phyloP scores from a whole-genome alignment of 805 yeast genomes.

The Lipomyces sp. region DNA sequence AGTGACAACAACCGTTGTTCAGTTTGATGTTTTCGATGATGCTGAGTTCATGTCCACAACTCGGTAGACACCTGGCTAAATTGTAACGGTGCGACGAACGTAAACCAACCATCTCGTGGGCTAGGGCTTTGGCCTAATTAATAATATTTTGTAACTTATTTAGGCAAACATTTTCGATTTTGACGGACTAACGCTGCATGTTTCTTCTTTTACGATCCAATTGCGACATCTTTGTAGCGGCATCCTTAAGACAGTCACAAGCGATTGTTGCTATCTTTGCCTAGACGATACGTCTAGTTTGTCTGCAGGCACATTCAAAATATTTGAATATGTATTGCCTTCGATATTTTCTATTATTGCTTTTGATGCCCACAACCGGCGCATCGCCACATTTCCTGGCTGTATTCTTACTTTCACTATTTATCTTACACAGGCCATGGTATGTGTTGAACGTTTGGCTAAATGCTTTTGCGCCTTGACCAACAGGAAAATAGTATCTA shows the following conservation, averaged over 20 bases:
- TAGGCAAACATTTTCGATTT: not conserved
- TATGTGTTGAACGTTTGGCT: conserved; percentile 8
- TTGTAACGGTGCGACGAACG: not conserved
- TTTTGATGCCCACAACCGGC: conserved; percentile 38
- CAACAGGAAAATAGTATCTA: conserved; percentile 22
- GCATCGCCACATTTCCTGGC: conserved; percentile 37
- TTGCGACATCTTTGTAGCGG: not conserved
- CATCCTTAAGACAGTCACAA: not conserved
- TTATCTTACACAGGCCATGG: conserved; percentile 35
- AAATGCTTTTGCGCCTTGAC: not conserved
- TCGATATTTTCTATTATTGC: conserved; percentile 33
- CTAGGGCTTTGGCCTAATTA: not conserved
- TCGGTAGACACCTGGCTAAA: too few species aligned
- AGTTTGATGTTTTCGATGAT: too few species aligned
- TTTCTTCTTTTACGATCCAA: not conserved
- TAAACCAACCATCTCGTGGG: not conserved
- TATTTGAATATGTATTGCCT: conserved; percentile 36
- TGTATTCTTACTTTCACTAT: conserved; percentile 29
- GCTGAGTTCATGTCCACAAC: too few species aligned
- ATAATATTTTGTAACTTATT: too few species aligned
- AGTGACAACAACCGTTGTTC: not conserved
- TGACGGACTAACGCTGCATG: not conserved
- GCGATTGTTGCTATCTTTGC: not conserved
- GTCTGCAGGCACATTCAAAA: not conserved
- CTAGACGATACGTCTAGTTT: not conserved